phyloP scores from a whole-genome alignment of 768 basidiomycete genomes.

The Suillus americanus region DNA sequence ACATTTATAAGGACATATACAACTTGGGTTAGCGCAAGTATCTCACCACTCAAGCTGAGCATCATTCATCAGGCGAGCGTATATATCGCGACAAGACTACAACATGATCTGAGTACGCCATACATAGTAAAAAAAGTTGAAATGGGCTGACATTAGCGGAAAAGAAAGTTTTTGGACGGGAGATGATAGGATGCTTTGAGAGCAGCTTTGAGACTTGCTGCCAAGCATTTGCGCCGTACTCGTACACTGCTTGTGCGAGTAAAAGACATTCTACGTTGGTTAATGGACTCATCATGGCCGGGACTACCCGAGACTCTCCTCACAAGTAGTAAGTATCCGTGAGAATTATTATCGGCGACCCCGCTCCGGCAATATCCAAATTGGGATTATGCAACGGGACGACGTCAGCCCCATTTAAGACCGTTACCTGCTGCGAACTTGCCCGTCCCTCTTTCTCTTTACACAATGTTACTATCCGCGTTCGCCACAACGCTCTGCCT shows the following conservation, averaged over 20 bases:
- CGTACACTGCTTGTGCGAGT: slow-evolving; percentile 84
- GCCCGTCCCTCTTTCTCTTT: slow-evolving; percentile 20
- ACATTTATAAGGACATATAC: neutral
- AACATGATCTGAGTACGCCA: slow-evolving; percentile 18
- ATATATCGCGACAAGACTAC: slow-evolving; percentile 69
- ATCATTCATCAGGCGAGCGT: slow-evolving; percentile 66
- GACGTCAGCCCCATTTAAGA: slow-evolving; percentile 28
- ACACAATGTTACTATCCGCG: slow-evolving; percentile 43
- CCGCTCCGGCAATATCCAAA: slow-evolving; percentile 16
- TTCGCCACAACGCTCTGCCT: slow-evolving; percentile 39
- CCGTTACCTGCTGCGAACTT: slow-evolving; percentile 7
- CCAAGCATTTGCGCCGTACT: slow-evolving; percentile 75
- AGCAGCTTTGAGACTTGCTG: slow-evolving; percentile 62
- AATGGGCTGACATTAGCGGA: slow-evolving; percentile 55
- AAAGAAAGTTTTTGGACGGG: slow-evolving; percentile 64
- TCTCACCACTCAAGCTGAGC: slow-evolving; percentile 64
- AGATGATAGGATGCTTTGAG: slow-evolving; percentile 66
- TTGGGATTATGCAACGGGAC: neutral
- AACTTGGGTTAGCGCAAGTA: neutral
- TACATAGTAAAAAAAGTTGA: slow-evolving; percentile 9
- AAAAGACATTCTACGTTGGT: slow-evolving; percentile 69
- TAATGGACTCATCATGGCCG: slow-evolving; percentile 16
- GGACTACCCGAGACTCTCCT: neutral
- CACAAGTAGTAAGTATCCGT: slow-evolving; percentile 21
- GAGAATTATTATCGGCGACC: slow-evolving; percentile 27